Base-by-base conservation (phyloP, 768 basidiomycete genomes). In the Tylopilus sp. region DNA sequence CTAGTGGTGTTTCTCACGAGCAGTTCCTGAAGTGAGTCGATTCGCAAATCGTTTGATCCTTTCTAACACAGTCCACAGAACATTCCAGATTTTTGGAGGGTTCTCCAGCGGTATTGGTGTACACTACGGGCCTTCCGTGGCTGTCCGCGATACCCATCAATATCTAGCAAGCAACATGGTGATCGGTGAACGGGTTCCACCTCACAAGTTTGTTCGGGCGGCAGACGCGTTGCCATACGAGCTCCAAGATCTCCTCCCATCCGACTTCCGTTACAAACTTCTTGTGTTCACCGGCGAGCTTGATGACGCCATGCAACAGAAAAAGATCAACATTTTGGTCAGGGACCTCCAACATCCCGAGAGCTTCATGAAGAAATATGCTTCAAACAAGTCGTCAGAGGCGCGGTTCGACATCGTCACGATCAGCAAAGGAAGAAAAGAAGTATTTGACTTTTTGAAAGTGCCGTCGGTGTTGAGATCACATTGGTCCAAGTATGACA, bases 401-500 rank as follows among this genome's bases (percentile, higher is more conserved):
- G 51, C 60, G 18, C 56, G 57, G 9, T 78, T 71, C 40, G 67
- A 69, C 22, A 54, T 70, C 4, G 33, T 68, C 45, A 55, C 69
- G 15, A 56, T 69, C 42, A 13, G 51, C 9, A 35, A 58, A 22
- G 71, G 64, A 3, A 57, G 53, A 47, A 78, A 74, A 52, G 59
- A 64, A 6, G 58, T 58, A 15, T 56, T 66, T 13, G 66, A 72
- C 18, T 74, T 67, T 46, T 61, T 73, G 15, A 47, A 50, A 17
- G 53, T 76, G 23, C 75, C 75, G 1, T 49, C 40, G 7, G 46
- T 63, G 21, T 56, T 78, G 51, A 63, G 73, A 47, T 43, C 64
- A 10, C 76, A 78, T 43, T 76, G 75, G 75, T 63, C 72, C n/a
- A 74, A 72, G 75, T 28, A 28, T 7, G 26, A 28, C 26, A 28